Conservation (phyloP, 495 filamentous ascomycete species). For the Amorphotheca resinae region DNA sequence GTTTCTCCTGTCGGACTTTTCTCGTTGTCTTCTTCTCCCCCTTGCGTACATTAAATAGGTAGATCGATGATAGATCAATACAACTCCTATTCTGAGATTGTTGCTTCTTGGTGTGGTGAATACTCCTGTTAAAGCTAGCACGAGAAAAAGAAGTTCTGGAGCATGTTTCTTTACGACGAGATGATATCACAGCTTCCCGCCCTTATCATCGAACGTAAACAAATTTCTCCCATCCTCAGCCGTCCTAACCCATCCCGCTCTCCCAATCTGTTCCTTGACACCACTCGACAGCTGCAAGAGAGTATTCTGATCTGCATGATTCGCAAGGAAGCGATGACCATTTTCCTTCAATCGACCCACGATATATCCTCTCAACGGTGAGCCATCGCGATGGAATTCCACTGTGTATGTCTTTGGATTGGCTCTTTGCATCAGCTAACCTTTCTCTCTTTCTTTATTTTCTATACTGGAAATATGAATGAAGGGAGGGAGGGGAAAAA, state of each 20-base stretch:
- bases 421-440: neutral
- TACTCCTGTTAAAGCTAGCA: no score
- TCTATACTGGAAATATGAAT: neutral
- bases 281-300: constrained; percentile 25
- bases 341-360: constrained; percentile 33
- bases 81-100: no score
- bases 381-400: constrained; percentile 35
- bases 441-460: neutral
- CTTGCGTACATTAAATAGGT: no score
- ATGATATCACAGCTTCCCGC: constrained; percentile 14
- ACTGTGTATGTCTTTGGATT: constrained; percentile 40
- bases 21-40: no score
- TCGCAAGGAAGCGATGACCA: constrained; percentile 37
- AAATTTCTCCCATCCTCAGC: constrained; percentile 27
- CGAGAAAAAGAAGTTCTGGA: no score
- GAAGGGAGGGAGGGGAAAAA: neutral
- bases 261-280: constrained; percentile 25
- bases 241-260: constrained; percentile 25
- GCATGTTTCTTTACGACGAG: no score
- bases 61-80: no score
- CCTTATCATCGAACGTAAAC: constrained; percentile 25
- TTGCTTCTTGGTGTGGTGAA: no score
- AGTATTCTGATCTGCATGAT: constrained; percentile 31
- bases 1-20: no score
- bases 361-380: constrained; percentile 30